Base-by-base conservation (phyloP, 140 eudicot species). In the Oenanthe javanica region DNA sequence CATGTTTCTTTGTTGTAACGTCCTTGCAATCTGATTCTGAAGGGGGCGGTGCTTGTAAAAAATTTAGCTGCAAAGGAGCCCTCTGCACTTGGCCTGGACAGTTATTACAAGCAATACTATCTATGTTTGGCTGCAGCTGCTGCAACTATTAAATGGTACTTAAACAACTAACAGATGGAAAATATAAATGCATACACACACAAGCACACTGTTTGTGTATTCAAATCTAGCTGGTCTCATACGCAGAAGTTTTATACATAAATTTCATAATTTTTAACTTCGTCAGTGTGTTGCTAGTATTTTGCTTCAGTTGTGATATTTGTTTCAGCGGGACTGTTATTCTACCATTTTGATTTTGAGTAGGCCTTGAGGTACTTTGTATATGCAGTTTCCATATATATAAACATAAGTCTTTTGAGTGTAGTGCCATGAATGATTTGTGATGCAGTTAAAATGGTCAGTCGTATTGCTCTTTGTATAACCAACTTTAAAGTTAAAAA, bases 71-170 rank as follows among this genome's bases (percentile, higher is more conserved):
- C 97, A 31, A 91, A 88, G 85, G 97, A 95, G 81, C 99, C 97
- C 45, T 95, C 99, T 76, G 99, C 97, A 5, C 99, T 95, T 84
- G 96, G 96, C 75, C 79, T 95, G 87, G 97, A 95, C 87, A 90
- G 96, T 77, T 95, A 90, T 75, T 92, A 89, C 91, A 95, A 95
- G 88, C 99, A 95, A 81, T 95, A 95, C 85, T 95, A 95, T 87
- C 97, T 95, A 63, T 90, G 97, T 84, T 89, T 95, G 89, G 99
- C 97, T 82, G 97, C 99, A 31, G 99, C 97, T 63, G 90, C 99
- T 77, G 99, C 99, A 83, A 91, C 92, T 81, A 87, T 95, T 81
- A 95, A 91, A 88, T 95, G 99, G 99, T 94, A 92, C 72, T 71
- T 43, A 71, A 76, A 84, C 75, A 75, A 64, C 61, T 31, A 63